Evolutionary conservation across 2,329 filamentous ascomycete genomes (phyloP).

Genomic region (Fusarium pseudocircinatum): DNA sequence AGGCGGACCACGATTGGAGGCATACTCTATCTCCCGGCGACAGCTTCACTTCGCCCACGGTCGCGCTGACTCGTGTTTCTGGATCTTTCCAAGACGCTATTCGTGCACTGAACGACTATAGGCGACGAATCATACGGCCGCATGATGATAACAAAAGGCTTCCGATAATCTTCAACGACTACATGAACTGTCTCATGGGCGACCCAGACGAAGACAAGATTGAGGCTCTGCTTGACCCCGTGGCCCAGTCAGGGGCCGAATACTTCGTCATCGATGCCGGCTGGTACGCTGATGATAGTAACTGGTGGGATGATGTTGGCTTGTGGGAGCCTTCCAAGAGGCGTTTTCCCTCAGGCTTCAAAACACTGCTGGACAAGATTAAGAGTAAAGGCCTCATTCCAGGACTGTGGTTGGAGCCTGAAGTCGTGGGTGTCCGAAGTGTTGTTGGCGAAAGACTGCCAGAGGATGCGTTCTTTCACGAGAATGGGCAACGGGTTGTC

Average conservation of each 20-base stretch:
- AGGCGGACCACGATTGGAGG: slow-evolving; percentile 44
- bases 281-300: slow-evolving; percentile 50
- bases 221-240: slow-evolving; percentile 44
- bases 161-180: slow-evolving; percentile 51
- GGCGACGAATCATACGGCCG: slow-evolving; percentile 42
- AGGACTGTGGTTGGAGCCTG: slow-evolving; percentile 50
- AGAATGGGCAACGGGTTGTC: slow-evolving; percentile 43
- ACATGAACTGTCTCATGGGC: slow-evolving; percentile 53
- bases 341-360: slow-evolving; percentile 47
- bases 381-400: slow-evolving; percentile 41
- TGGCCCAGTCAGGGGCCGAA: slow-evolving; percentile 45
- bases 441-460: slow-evolving; percentile 32
- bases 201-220: slow-evolving; percentile 49
- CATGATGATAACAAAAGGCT: slow-evolving; percentile 45
- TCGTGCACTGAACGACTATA: slow-evolving; percentile 44
- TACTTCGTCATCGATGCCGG: slow-evolving; percentile 51
- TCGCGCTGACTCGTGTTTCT: slow-evolving; percentile 37
- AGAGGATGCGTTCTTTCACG: slow-evolving; percentile 47
- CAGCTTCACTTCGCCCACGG: slow-evolving; percentile 39
- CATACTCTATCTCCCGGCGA: slow-evolving; percentile 37
- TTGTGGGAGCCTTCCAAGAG: slow-evolving; percentile 46
- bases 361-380: slow-evolving; percentile 40
- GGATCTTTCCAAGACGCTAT: slow-evolving; percentile 38
- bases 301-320: slow-evolving; percentile 52
- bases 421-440: slow-evolving; percentile 47